A percentile compares a stretch with the other conserved stretches of the same genome.
phyloP scores from a whole-genome alignment of 257 asterid species.

The Solanum gracilifrons region DNA sequence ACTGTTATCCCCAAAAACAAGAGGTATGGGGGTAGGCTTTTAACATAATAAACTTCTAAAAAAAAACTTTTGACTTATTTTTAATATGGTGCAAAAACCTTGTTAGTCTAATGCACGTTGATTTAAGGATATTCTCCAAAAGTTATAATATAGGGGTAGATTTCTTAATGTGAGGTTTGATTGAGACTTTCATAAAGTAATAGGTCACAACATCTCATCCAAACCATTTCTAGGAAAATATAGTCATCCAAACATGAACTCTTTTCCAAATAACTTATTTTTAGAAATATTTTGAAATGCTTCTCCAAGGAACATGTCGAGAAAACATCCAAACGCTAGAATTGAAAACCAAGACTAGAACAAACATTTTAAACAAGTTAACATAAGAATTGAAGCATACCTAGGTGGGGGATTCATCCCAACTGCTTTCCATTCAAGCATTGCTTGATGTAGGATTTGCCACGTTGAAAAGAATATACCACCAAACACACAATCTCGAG shows the following conservation, averaged over 20 bases:
- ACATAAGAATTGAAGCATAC: slow-evolving; percentile 20
- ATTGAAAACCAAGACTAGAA: neutral
- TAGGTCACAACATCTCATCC: neutral
- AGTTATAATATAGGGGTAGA: neutral
- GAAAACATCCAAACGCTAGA: neutral
- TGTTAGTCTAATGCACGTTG: neutral
- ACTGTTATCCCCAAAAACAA: neutral
- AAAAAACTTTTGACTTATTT: neutral
- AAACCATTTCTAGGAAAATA: neutral
- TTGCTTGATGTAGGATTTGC: slow-evolving; percentile 59
- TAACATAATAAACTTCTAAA: neutral
- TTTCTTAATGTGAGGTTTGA: neutral
- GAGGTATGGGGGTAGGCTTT: neutral
- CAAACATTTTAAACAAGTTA: neutral
- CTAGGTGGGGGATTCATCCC: slow-evolving; percentile 86
- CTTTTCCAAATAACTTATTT: neutral
- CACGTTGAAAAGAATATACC: slow-evolving; percentile 86
- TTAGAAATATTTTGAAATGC: neutral
- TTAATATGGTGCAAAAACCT: neutral
- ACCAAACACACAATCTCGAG: slow-evolving; percentile 77
- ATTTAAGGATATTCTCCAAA: neutral
- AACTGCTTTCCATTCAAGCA: slow-evolving; percentile 89
- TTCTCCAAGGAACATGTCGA: neutral
- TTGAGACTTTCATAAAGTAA: neutral
- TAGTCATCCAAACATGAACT: neutral